Conservation (phyloP, 306 rosid species). For the Lagenaria siceraria region DNA sequence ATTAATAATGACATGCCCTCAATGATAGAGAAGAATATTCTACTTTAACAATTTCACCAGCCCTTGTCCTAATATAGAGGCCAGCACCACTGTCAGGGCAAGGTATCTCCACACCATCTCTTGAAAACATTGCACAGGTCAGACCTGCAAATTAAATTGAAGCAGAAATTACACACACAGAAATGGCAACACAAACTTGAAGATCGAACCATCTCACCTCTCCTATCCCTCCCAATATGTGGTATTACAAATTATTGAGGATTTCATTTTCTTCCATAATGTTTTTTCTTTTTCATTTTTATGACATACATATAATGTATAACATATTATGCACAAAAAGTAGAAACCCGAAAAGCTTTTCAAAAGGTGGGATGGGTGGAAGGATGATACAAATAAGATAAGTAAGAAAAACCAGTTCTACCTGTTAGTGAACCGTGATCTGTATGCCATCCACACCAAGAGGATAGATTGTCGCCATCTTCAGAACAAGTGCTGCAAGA, state of each 20-base stretch:
- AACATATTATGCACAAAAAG: background rate
- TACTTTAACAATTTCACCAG: slow-evolving; percentile 78
- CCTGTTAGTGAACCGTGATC: slow-evolving; percentile 99
- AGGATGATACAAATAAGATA: background rate
- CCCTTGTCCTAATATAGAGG: slow-evolving; percentile 69
- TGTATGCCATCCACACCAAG: slow-evolving; percentile 99
- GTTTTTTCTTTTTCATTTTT: background rate
- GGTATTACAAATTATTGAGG: background rate
- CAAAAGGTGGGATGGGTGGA: background rate
- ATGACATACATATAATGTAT: background rate
- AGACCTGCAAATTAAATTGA: slow-evolving; percentile 52
- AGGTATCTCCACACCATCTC: slow-evolving; percentile 66
- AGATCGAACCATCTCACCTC: background rate
- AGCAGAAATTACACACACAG: slow-evolving; percentile 17
- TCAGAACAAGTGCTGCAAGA: slow-evolving; percentile 32
- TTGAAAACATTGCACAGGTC: slow-evolving; percentile 54
- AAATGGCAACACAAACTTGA: slow-evolving; percentile 2
- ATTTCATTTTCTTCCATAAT: background rate
- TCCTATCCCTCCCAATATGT: background rate
- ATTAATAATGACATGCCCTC: background rate
- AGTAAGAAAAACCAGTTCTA: slow-evolving; percentile 10
- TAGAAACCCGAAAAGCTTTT: too few relatives aligned
- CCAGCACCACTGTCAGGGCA: slow-evolving; percentile 85
- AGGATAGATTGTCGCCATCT: slow-evolving; percentile 44
- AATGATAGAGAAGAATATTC: background rate